Conservation (phyloP, 495 filamentous ascomycete species). For the Lasiosphaeris hirsuta region DNA sequence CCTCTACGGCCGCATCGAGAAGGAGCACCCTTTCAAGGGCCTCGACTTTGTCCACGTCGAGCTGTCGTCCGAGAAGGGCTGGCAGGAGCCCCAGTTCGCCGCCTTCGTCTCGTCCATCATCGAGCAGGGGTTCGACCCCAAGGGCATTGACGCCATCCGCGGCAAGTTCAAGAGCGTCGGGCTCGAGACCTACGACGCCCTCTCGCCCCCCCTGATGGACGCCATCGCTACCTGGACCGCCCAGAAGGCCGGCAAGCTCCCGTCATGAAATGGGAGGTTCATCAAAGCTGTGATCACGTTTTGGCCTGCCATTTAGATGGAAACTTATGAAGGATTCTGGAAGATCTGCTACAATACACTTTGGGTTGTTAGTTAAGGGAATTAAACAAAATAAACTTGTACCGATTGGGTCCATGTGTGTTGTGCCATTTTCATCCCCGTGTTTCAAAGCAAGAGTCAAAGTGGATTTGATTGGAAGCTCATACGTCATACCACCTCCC, state of each 20-base stretch:
- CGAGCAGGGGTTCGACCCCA: conserved; percentile 57
- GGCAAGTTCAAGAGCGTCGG: conserved; percentile 45
- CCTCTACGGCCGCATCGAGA: conserved; percentile 58
- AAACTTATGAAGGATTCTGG: too few species aligned
- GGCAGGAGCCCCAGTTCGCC: conserved; percentile 63
- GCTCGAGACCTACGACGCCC: conserved; percentile 54
- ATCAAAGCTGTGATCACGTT: too few species aligned
- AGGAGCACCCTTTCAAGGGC: conserved; percentile 58
- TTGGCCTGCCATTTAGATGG: too few species aligned
- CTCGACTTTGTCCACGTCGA: conserved; percentile 61
- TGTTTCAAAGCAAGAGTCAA: too few species aligned
- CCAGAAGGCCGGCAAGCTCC: conserved; percentile 38
- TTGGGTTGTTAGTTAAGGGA: too few species aligned
- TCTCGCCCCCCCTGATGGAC: conserved; percentile 58
- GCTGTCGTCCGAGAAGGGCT: conserved; percentile 51
- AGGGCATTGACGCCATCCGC: conserved; percentile 49
- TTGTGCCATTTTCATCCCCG: too few species aligned
- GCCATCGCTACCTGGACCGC: conserved; percentile 53
- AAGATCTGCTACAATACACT: too few species aligned
- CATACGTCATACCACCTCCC: too few species aligned
- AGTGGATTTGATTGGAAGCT: too few species aligned
- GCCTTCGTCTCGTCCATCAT: conserved; percentile 59
- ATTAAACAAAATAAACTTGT: too few species aligned
- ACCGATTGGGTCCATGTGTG: too few species aligned
- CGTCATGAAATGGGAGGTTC: neutral